Percentiles rank a stretch among this genome's conserved stretches.
These are phyloP conservation scores for Candida parachauliodes DNA, from an alignment of 805 yeast species.

Conservation along the genomic window DNA sequence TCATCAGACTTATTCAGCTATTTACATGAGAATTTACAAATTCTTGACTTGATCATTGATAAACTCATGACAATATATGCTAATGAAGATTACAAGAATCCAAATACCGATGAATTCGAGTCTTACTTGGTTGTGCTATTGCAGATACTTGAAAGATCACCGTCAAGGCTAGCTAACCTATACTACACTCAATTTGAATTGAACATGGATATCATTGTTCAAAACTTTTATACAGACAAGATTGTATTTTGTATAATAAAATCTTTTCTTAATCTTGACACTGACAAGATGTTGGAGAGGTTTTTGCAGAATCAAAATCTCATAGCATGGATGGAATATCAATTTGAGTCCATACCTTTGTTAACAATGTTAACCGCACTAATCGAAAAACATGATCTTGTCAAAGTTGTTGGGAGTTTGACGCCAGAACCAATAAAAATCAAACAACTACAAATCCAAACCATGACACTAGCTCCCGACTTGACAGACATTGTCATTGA, in stretches of 20 bases:
- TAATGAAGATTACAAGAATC: conserved; percentile 2
- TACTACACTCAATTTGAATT: conserved; percentile 6
- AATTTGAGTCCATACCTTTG: neutral
- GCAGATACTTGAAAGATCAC: conserved; percentile 2
- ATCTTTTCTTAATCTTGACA: conserved; percentile 4
- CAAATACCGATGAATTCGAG: conserved; percentile 1
- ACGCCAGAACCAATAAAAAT: no score
- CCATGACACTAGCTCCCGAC: conserved; percentile 13
- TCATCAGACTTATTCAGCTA: conserved; percentile 5
- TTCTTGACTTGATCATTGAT: conserved; percentile 2
- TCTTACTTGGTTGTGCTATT: conserved; percentile 3
- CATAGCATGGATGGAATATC: neutral
- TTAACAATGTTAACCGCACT: neutral
- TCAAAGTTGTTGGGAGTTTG: neutral
- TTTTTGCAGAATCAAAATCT: conserved; percentile 5
- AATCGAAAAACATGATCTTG: conserved; percentile 1
- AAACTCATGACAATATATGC: neutral
- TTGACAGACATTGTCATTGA: neutral
- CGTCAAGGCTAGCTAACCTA: conserved; percentile 4
- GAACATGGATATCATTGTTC: conserved; percentile 3
- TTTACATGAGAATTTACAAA: conserved; percentile 1
- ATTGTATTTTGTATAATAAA: conserved; percentile 10
- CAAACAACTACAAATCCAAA: conserved; percentile 13
- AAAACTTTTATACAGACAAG: conserved; percentile 1
- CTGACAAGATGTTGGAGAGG: neutral